Base-by-base conservation (phyloP, 768 basidiomycete genomes). In the Leucosporidium yakuticum region DNA sequence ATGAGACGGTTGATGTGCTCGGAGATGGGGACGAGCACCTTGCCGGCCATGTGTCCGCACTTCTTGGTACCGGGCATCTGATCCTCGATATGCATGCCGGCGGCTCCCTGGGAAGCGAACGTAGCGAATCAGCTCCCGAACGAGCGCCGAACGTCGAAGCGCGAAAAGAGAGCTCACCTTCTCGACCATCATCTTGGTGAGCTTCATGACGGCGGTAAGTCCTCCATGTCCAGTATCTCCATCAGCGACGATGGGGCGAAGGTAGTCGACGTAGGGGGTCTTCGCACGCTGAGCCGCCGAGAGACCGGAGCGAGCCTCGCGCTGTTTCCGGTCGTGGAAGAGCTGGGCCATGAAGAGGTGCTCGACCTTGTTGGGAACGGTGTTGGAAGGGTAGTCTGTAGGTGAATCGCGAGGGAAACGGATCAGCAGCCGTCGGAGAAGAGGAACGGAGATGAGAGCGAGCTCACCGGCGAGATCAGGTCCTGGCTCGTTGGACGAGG, bases 1-100 rank as follows among this genome's bases (percentile, higher is more conserved):
- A 97, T 87, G 65, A 99, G 87, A 62, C 96, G 90, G 80, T 96
- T 96, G 81, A 98, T 94, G 81, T 99, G 96, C 82, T 98, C 96
- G 54, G 86, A 85, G 77, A 98, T 92, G 50, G 96, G 94, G 17
- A 99, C 96, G 75, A 99, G 87, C 55, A 97, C 95, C 79, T 97
- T 93, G 64, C 89, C 91, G 17, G 88, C 93, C 90, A 92, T 92
- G 78, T 93, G 91, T 25, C 81, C 81, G 58, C 81, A 81, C 76
- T 99, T 99, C 82, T 99, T 97, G 25, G 95, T 96, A 27, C 94
- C 93, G 0, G 94, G 88, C 19, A 93, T 94, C 79, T 99, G 96
- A 76, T 99, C 96, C 77, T 99, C 96, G 77, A 99, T 83, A 78
- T 99, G 96, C 62, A 99, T 91, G 27, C 95, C 96, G 21, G 96